Conservation (phyloP, 1,139 yeast genomes). For the Suhomyces guaymorum region DNA sequence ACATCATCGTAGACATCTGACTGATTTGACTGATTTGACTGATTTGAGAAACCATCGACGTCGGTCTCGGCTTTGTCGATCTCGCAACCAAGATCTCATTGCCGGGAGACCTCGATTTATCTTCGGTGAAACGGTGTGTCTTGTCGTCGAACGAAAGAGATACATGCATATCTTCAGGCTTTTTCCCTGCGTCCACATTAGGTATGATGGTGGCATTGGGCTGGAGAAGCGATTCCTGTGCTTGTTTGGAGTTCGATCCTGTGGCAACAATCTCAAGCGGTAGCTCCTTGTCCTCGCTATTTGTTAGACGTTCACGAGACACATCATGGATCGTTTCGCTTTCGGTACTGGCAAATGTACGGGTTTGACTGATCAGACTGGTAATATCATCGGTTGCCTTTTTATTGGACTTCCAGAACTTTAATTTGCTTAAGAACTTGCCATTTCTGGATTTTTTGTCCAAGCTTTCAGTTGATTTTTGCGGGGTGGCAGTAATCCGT, state of each 20-base stretch:
- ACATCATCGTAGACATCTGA: slow-evolving; percentile 54
- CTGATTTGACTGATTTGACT: slow-evolving; percentile 58
- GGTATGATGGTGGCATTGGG: slow-evolving; percentile 5
- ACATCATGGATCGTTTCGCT: slow-evolving; percentile 2
- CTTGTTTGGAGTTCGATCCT: slow-evolving; percentile 7
- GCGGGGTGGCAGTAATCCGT: slow-evolving; percentile 12
- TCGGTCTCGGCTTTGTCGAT: slow-evolving; percentile 49
- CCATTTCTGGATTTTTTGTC: slow-evolving; percentile 23
- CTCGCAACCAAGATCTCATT: slow-evolving; percentile 9
- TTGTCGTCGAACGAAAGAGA: slow-evolving; percentile 8
- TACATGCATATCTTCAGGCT: slow-evolving; percentile 2
- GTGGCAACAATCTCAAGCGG: slow-evolving; percentile 13
- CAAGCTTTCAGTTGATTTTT: slow-evolving; percentile 5
- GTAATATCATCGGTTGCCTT: slow-evolving; percentile 14
- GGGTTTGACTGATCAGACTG: slow-evolving; percentile 11
- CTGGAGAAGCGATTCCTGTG: slow-evolving; percentile 1
- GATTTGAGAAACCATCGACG: slow-evolving; percentile 65
- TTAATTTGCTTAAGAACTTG: slow-evolving; percentile 37
- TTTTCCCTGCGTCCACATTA: background rate
- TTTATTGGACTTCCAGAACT: slow-evolving; percentile 43
- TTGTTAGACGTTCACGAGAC: background rate
- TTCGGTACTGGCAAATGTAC: slow-evolving; percentile 10
- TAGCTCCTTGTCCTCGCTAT: slow-evolving; percentile 9
- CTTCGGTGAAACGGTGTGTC: slow-evolving; percentile 3
- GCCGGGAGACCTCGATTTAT: slow-evolving; percentile 8